Conservation (phyloP, 2,329 filamentous ascomycete genomes). For the Gaeumannomyces tritici region DNA sequence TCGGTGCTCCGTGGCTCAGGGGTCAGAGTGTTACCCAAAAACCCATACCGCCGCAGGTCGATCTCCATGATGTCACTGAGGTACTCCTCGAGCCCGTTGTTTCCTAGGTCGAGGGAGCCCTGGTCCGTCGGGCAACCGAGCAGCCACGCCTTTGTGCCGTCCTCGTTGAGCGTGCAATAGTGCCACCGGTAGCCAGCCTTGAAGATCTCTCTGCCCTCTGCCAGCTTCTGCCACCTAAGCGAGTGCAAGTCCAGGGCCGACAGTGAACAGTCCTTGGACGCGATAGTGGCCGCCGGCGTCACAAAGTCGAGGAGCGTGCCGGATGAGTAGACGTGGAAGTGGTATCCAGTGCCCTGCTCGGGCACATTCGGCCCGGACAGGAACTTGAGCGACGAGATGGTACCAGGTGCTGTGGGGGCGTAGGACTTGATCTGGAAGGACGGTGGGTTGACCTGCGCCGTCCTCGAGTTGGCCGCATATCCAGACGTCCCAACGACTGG, state of each 20-base stretch:
- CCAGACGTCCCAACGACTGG: conserved; percentile 49
- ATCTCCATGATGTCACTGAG: conserved; percentile 91
- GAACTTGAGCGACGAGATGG: conserved; percentile 85
- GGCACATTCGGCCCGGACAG: conserved; percentile 79
- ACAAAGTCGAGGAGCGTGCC: conserved; percentile 90
- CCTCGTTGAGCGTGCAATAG: conserved; percentile 92
- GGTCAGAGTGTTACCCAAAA: conserved; percentile 69
- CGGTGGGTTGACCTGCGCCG: conserved; percentile 55
- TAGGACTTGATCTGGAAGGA: conserved; percentile 62
- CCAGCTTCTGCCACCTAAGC: conserved; percentile 88
- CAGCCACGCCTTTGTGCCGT: conserved; percentile 93
- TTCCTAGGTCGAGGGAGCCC: conserved; percentile 52
- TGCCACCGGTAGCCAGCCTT: conserved; percentile 91
- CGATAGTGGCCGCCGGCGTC: conserved; percentile 81
- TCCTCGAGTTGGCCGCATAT: conserved; percentile 59
- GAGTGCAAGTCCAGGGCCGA: conserved; percentile 81
- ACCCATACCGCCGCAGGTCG: conserved; percentile 82
- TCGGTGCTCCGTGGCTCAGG: conserved; percentile 40
- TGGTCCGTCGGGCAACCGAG: conserved; percentile 81
- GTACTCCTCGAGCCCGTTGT: conserved; percentile 75
- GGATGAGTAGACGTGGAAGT: conserved; percentile 93
- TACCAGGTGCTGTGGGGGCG: conserved; percentile 75
- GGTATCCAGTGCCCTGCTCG: conserved; percentile 79
- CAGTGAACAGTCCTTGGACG: conserved; percentile 78
- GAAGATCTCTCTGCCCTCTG: conserved; percentile 90